Conservation (phyloP, 2,329 filamentous ascomycete genomes). For the Corinectria fuckeliana region DNA sequence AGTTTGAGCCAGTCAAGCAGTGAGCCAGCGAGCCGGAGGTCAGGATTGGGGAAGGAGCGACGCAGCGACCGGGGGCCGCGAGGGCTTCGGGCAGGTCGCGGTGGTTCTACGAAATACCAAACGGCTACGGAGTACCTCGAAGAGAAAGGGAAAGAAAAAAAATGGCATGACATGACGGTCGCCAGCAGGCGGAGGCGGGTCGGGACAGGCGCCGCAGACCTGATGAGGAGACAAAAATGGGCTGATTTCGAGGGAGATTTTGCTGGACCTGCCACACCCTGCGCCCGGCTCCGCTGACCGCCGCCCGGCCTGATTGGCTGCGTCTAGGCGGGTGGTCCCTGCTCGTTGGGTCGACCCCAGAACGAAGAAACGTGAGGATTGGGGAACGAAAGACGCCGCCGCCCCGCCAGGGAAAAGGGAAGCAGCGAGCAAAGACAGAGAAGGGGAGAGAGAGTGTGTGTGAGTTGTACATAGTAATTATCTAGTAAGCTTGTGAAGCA, state of each 20-base stretch:
- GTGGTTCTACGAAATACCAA: too few relatives aligned
- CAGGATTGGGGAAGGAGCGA: conserved; percentile 26
- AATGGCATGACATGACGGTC: conserved; percentile 47
- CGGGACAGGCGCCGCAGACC: conserved; percentile 36
- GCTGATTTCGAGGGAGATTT: conserved; percentile 45
- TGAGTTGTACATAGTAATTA: too few relatives aligned
- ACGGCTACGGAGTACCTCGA: too few relatives aligned
- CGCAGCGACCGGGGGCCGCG: conserved; percentile 31
- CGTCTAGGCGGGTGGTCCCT: conserved; percentile 21
- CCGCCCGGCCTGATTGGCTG: conserved; percentile 25
- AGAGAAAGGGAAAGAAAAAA: conserved; percentile 29
- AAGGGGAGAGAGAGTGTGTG: background rate
- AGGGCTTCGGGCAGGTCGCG: conserved; percentile 24
- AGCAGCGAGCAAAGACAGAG: conserved; percentile 5
- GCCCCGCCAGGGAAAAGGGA: background rate
- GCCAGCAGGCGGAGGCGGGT: conserved; percentile 40
- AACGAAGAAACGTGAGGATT: too few relatives aligned
- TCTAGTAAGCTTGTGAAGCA: too few relatives aligned
- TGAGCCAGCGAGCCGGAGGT: conserved; percentile 24
- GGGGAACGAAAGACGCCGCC: background rate
- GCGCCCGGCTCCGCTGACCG: conserved; percentile 14
- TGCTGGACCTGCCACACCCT: conserved; percentile 30
- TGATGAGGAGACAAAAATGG: conserved; percentile 46
- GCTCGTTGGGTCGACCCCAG: conserved; percentile 21
- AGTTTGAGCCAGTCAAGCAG: background rate